phyloP scores from a whole-genome alignment of 1,284 basidiomycete genomes.

The Cryptococcus sp. region DNA sequence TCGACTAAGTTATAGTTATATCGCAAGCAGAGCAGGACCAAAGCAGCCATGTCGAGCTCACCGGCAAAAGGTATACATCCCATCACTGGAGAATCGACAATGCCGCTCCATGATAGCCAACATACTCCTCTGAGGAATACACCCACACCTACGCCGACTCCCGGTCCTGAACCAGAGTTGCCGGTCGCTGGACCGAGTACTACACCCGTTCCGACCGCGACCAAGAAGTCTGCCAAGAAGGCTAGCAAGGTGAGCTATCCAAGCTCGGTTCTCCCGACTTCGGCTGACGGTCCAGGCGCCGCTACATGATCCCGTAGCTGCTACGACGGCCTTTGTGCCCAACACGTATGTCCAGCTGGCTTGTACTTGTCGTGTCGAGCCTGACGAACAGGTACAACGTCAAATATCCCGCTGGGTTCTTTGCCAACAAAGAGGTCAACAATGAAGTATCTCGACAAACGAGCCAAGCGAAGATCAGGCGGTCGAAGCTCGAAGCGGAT shows the following conservation, averaged over 20 bases:
- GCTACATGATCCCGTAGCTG: constrained; percentile 22
- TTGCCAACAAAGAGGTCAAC: constrained; percentile 32
- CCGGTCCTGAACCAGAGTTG: constrained; percentile 1
- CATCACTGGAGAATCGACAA: too few relatives aligned
- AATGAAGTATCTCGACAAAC: constrained; percentile 35
- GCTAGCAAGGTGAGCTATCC: not conserved
- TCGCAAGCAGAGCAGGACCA: too few relatives aligned
- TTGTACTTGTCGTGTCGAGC: too few relatives aligned
- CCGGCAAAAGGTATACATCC: too few relatives aligned
- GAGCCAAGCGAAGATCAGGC: constrained; percentile 20
- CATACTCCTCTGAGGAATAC: too few relatives aligned
- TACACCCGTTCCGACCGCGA: not conserved
- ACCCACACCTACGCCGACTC: constrained; percentile 10
- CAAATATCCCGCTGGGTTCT: constrained; percentile 43
- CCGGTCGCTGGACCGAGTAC: constrained; percentile 8
- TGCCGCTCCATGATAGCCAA: too few relatives aligned
- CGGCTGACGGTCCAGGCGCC: constrained; percentile 11
- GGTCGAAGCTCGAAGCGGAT: constrained; percentile 21
- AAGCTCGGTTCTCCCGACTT: too few relatives aligned
- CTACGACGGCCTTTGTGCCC: constrained; percentile 38
- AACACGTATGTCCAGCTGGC: constrained; percentile 32
- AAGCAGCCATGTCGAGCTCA: too few relatives aligned
- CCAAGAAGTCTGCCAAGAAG: constrained; percentile 1
- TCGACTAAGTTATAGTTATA: too few relatives aligned
- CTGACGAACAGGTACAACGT: constrained; percentile 28